Conservation (phyloP, 305 asterid species). For the Fraxinus sp. region DNA sequence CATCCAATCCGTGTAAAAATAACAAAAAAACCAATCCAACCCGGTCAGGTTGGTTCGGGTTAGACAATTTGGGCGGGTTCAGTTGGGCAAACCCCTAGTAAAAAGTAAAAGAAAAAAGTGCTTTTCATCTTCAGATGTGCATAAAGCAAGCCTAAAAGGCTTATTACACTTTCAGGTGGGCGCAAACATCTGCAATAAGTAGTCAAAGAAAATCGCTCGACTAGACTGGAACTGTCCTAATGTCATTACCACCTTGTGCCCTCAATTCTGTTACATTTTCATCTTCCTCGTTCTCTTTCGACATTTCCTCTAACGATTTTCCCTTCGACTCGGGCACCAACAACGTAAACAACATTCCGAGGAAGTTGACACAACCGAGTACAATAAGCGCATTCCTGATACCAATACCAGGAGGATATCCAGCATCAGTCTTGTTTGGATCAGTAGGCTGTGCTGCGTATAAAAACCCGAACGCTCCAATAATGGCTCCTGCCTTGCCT, state of each 20-base stretch:
- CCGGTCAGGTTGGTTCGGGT: no score
- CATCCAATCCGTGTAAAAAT: no score
- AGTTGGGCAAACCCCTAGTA: no score
- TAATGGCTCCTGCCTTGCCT: conserved; percentile 47
- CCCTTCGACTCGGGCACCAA: conserved; percentile 46
- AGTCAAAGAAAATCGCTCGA: background rate
- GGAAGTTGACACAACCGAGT: conserved; percentile 48
- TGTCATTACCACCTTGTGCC: background rate
- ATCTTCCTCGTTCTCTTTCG: conserved; percentile 29
- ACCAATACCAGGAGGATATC: conserved; percentile 51
- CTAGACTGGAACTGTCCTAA: conserved; percentile 28
- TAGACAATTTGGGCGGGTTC: no score
- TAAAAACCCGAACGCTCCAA: conserved; percentile 51
- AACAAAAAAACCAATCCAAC: no score
- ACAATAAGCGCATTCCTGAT: conserved; percentile 38
- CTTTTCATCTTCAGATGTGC: background rate
- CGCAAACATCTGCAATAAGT: background rate
- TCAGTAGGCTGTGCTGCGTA: conserved; percentile 43
- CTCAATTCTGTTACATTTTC: conserved; percentile 18
- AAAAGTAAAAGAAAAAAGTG: no score
- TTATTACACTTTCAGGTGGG: background rate
- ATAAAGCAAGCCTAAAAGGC: background rate
- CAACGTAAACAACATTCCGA: conserved; percentile 47
- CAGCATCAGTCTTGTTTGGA: conserved; percentile 36
- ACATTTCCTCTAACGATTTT: conserved; percentile 37